Evolutionary conservation across 2,329 filamentous ascomycete genomes (phyloP), one percentile per base, ranked within the genome.

Genomic region (Emergomyces orientalis): DNA sequence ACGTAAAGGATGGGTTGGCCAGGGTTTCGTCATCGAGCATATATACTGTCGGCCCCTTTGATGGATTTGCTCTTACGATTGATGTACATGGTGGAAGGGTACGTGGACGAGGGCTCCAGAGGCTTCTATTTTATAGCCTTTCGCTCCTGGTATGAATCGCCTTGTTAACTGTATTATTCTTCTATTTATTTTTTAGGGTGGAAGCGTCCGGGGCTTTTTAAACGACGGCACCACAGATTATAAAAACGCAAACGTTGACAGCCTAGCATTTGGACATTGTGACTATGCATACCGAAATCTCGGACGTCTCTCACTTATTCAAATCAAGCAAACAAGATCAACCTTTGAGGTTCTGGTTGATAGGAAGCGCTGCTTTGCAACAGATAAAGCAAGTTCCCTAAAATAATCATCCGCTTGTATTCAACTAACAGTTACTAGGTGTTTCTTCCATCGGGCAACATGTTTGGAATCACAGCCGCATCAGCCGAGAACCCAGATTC

Each of bases 401-500:
- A 30, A 51, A 19, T 7, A 14, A 17, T 30, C 51, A 14, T 8
- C 56, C 17, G 54, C 57, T 30, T 19, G 22, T 59, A 11, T 57
- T 27, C 62, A 56, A 61, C 67, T 66, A 62, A 67, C 58, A 63
- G 60, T 30, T 45, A 39, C 45, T 65, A 90, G 80, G 82, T 97
- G 70, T 81, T 80, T 65, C 82, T 99, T 30, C 94, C 93, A 2
- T 70, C 82, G 1, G 90, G 90, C 68, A 95, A 97, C 79, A 84
- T 84, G 73, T 90, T 96, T 68, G 94, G 94, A 69, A 79, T 99
- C 68, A 91, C 89, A 14, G 94, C 93, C 51, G 89, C 90, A 19
- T 93, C 90, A 2, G 89, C 90, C 37, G 93, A 97, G 68, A 92
- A 86, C 70, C 91, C 94, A 0, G 94, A 99, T 77, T 96, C 91